phyloP scores from a whole-genome alignment of 2,329 filamentous ascomycete species.

The Neofusicoccum sp. region DNA sequence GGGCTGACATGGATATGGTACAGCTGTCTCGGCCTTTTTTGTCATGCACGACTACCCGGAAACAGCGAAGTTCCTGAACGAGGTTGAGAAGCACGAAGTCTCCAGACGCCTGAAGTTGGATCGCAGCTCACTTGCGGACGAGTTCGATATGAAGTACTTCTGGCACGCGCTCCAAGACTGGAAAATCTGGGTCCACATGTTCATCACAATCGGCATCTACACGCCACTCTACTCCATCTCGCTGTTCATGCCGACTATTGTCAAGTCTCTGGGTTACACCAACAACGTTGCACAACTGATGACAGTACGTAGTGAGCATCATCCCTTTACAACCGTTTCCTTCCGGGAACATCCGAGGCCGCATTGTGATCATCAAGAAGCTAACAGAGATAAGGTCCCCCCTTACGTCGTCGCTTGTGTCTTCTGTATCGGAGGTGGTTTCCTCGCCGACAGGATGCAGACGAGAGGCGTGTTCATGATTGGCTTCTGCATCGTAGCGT shows the following conservation, averaged over 20 bases:
- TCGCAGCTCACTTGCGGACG: constrained; percentile 34
- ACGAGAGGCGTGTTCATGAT: constrained; percentile 11
- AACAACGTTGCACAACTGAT: constrained; percentile 61
- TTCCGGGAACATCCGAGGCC: not conserved
- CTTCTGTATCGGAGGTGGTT: constrained; percentile 34
- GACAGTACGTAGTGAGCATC: constrained; percentile 38
- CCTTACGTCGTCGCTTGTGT: constrained; percentile 55
- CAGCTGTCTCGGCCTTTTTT: constrained; percentile 36
- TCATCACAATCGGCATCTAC: constrained; percentile 40
- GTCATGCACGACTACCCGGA: constrained; percentile 60
- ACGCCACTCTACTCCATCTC: constrained; percentile 47
- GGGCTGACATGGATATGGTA: not conserved
- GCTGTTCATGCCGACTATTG: constrained; percentile 58
- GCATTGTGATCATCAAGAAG: not conserved
- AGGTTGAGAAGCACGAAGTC: constrained; percentile 47
- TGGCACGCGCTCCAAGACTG: constrained; percentile 40
- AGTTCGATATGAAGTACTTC: constrained; percentile 38
- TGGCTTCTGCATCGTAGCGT: not conserved
- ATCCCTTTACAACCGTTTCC: not conserved
- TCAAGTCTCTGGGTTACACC: constrained; percentile 61
- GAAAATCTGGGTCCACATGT: constrained; percentile 44
- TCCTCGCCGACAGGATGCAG: constrained; percentile 27
- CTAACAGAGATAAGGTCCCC: constrained; percentile 39
- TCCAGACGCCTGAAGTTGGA: constrained; percentile 38
- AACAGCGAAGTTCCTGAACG: constrained; percentile 57